Base-by-base conservation (phyloP, 1,284 basidiomycete genomes). In the Chondrostereum purpureum region DNA sequence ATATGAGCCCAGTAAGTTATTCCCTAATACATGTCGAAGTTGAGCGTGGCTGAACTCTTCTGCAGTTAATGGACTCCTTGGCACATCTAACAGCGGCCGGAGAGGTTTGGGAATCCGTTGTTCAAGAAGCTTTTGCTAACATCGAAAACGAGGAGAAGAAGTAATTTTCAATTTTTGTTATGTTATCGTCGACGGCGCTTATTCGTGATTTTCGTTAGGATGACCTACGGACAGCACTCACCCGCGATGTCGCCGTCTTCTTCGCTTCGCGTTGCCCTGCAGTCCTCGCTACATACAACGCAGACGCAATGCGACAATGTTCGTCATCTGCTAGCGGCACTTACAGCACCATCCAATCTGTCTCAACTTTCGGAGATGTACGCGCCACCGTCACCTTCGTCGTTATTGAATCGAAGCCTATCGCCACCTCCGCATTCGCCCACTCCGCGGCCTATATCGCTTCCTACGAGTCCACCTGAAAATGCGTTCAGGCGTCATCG, bases 331-430 rank as follows among this genome's bases (percentile, higher is more conserved):
- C 72, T 90, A 38, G 73, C 80, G 2, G 86, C 86, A 5, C 73
- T 90, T 42, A 81, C 87, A 0, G 77, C 75, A 3, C 80, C 83
- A 1, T 58, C 71, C 12, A 80, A 85, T 51, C 66, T 88, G 12
- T 70, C 80, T 6, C 87, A 87, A 55, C 68, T 90, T 6, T 70
- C 83, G 3, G 85, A 88, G 61, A 90, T 90, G 87, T 90, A 90
- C 59, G 84, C 84, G 0, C 88, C 88, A 2, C 73, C 85, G 0
- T 84, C 80, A 1, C 80, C 82, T 11, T 59, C 71, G 6, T 68
- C 72, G 50, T 48, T 55, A 18, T 56, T 64, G 24, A 50, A 51
- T 41, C 67, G 72, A 41, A 45, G 59, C 19, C 57, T 38, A 47
- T 38, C 41, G 51, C 47, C 48, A 13, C 14, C 16, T 19, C 19